phyloP scores from a whole-genome alignment of 768 basidiomycete species.

The Cystoderma amianthinum region DNA sequence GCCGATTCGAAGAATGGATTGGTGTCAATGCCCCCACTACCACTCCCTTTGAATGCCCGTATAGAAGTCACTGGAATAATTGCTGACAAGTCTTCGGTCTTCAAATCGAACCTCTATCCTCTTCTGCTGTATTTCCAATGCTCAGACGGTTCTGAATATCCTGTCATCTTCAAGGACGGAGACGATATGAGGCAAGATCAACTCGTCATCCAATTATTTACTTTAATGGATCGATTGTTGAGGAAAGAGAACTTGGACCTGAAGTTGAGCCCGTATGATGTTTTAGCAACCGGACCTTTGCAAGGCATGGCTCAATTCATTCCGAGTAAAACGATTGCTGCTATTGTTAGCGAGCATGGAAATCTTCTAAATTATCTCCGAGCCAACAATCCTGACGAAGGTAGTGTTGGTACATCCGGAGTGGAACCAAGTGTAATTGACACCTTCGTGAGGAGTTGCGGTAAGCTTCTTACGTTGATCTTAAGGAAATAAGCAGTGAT shows the following conservation, averaged over 20 bases:
- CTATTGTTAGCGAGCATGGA: constrained; percentile 89
- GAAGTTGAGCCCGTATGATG: constrained; percentile 86
- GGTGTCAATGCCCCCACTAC: constrained; percentile 70
- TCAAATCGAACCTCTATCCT: constrained; percentile 96
- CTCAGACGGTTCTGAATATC: constrained; percentile 78
- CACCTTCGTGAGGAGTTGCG: constrained; percentile 94
- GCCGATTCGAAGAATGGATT: constrained; percentile 83
- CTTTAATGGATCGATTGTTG: constrained; percentile 91
- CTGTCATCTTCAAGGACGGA: constrained; percentile 97
- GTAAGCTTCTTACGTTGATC: constrained; percentile 34
- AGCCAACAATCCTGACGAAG: constrained; percentile 85
- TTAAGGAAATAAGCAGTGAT: neutral
- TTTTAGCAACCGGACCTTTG: constrained; percentile 83
- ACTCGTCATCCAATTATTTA: constrained; percentile 96
- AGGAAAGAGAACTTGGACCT: constrained; percentile 94
- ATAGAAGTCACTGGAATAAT: constrained; percentile 82
- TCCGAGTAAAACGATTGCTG: constrained; percentile 91
- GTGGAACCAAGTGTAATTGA: constrained; percentile 94
- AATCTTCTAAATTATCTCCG: constrained; percentile 84
- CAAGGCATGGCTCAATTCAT: constrained; percentile 98
- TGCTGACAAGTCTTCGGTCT: constrained; percentile 88
- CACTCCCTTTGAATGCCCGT: constrained; percentile 87
- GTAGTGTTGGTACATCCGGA: constrained; percentile 89
- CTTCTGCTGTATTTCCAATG: constrained; percentile 88
- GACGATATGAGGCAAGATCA: constrained; percentile 99